Conservation (phyloP, 208 protist genomes). For the Wallacemonas sp. region DNA sequence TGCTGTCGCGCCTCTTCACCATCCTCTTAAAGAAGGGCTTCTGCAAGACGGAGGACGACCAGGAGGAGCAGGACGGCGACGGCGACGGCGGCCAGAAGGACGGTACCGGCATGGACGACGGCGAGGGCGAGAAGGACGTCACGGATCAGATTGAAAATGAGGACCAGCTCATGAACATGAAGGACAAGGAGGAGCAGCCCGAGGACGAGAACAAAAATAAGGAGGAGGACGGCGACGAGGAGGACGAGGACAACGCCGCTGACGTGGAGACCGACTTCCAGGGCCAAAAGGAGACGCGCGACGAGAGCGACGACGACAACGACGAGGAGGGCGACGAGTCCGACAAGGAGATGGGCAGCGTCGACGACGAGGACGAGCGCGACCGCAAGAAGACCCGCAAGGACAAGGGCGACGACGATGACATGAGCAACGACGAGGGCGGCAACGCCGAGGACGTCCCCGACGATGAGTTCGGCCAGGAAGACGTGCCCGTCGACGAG, state of each 20-base stretch:
- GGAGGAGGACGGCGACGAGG: slow-evolving; percentile 54
- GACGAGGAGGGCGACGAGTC: slow-evolving; percentile 74
- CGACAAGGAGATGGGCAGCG: slow-evolving; percentile 86
- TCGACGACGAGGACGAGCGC: slow-evolving; percentile 87
- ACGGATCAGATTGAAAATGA: slow-evolving; percentile 98
- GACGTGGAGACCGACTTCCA: slow-evolving; percentile 89
- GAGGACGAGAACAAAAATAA: slow-evolving; percentile 73
- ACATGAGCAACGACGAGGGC: slow-evolving; percentile 78
- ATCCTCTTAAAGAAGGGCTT: slow-evolving; percentile 95
- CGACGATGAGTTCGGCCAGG: slow-evolving; percentile 63
- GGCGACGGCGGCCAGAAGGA: slow-evolving; percentile 70
- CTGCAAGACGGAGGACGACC: slow-evolving; percentile 90
- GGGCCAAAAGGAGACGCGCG: slow-evolving; percentile 72
- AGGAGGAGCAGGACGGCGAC: slow-evolving; percentile 69
- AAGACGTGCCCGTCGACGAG: slow-evolving; percentile 46
- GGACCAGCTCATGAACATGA: slow-evolving; percentile 93
- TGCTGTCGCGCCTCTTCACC: slow-evolving; percentile 89
- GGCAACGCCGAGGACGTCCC: slow-evolving; percentile 80
- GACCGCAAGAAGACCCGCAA: slow-evolving; percentile 83
- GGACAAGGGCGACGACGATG: slow-evolving; percentile 70
- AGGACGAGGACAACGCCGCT: slow-evolving; percentile 90
- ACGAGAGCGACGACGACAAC: slow-evolving; percentile 68
- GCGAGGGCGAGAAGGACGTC: slow-evolving; percentile 98
- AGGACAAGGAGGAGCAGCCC: slow-evolving; percentile 91
- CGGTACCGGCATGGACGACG: slow-evolving; percentile 99